Evolutionary conservation across 352 stramenopile genomes (phyloP).

Genomic region (Aphanomyces euteiches): DNA sequence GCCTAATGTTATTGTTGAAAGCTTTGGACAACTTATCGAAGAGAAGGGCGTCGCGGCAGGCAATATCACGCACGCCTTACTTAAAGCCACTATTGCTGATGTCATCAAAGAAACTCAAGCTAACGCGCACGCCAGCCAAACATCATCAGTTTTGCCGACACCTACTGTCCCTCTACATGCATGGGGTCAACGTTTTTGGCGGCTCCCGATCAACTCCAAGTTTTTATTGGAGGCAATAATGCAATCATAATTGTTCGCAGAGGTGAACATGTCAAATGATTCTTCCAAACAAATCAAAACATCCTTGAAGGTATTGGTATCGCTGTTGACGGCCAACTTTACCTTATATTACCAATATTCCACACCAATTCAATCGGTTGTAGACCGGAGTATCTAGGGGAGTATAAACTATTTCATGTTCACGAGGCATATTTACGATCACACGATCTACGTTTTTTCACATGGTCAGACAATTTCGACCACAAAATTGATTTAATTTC

Average conservation of each 20-base stretch:
- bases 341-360: constrained; percentile 10
- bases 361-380: constrained; percentile 18
- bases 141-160: neutral
- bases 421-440: neutral
- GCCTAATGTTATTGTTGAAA: no score
- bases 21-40: no score
- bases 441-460: neutral
- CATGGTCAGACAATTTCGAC: constrained; percentile 11
- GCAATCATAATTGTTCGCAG: no score
- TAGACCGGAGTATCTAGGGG: neutral
- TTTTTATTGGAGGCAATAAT: no score
- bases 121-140: neutral
- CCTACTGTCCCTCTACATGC: neutral
- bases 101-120: neutral
- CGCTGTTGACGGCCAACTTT: constrained; percentile 4
- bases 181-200: neutral
- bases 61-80: neutral
- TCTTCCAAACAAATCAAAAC: no score
- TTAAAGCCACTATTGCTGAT: neutral
- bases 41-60: no score
- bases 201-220: neutral
- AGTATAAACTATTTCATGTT: constrained; percentile 7
- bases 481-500: constrained; percentile 12
- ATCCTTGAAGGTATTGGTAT: neutral
- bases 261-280: no score